phyloP scores from a whole-genome alignment of 108 stramenopile genomes.

The Stephanodiscus triporus region DNA sequence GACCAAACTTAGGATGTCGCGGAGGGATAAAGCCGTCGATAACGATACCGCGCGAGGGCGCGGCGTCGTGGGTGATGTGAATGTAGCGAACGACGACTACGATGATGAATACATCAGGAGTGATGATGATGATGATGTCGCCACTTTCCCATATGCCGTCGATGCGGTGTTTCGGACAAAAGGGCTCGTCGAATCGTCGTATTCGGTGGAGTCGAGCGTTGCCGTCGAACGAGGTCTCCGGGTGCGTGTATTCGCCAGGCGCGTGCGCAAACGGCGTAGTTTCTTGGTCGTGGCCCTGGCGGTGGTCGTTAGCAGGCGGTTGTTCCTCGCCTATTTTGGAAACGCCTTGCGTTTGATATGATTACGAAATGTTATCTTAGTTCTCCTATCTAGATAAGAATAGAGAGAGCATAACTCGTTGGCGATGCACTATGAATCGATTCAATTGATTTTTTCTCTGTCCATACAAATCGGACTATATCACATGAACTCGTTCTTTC shows the following conservation, averaged over 20 bases:
- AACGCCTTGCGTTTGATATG: conserved; percentile 31
- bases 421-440: no score
- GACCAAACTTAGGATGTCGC: conserved; percentile 23
- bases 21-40: background rate
- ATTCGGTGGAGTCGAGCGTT: background rate
- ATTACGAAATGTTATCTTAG: no score
- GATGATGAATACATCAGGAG: background rate
- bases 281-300: conserved; percentile 19
- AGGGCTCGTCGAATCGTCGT: background rate
- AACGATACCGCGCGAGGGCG: background rate
- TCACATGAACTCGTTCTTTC: background rate
- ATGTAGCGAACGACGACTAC: background rate
- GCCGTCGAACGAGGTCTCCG: conserved; percentile 13
- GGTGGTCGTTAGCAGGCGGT: conserved; percentile 23
- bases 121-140: background rate
- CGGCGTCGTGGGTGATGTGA: background rate
- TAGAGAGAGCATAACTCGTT: no score
- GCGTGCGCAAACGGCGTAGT: conserved; percentile 22
- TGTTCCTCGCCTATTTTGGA: conserved; percentile 26
- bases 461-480: conserved; percentile 6
- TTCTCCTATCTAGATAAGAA: no score
- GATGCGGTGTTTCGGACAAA: background rate
- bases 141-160: background rate
- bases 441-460: background rate
- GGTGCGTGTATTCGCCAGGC: conserved; percentile 6